These are phyloP conservation scores for Metarhizium robertsii DNA, from an alignment of 2,329 filamentous ascomycete genomes.

Conservation along the genomic window DNA sequence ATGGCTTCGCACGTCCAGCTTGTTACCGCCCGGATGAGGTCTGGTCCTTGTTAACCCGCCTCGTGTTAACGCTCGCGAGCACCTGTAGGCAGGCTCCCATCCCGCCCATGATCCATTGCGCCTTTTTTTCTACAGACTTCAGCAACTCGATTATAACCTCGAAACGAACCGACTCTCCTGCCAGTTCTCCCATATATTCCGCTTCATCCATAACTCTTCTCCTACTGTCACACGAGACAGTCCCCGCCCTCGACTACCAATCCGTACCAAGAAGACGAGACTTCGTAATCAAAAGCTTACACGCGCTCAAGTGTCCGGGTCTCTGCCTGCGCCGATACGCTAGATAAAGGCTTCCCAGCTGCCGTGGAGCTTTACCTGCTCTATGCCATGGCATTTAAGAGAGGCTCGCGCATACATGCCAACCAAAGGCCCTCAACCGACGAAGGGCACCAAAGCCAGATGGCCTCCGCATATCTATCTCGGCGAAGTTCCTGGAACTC, in stretches of 20 bases:
- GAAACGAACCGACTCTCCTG: neutral
- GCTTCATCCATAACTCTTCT: neutral
- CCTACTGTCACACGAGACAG: neutral
- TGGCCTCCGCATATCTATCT: slow-evolving; percentile 15
- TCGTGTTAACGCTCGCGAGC: slow-evolving; percentile 3
- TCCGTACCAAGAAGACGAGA: neutral
- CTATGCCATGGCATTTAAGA: slow-evolving; percentile 14
- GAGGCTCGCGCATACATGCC: slow-evolving; percentile 13
- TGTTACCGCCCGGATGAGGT: slow-evolving; percentile 10
- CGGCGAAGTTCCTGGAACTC: slow-evolving; percentile 21
- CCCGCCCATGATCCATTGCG: slow-evolving; percentile 3
- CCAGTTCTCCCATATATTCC: neutral
- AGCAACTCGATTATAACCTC: neutral
- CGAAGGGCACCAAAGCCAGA: slow-evolving; percentile 6
- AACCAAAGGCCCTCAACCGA: slow-evolving; percentile 11
- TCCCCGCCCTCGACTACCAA: neutral
- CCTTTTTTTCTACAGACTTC: neutral
- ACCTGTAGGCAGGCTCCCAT: slow-evolving; percentile 1
- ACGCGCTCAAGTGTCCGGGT: no score
- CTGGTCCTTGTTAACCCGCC: slow-evolving; percentile 10
- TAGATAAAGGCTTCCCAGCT: no score
- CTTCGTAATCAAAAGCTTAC: no score
- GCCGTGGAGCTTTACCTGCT: neutral
- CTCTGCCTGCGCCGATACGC: neutral
- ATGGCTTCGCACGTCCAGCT: slow-evolving; percentile 14